Evolutionary conservation across 805 yeast species (phyloP).

Genomic region (Ogataea philodendri): DNA sequence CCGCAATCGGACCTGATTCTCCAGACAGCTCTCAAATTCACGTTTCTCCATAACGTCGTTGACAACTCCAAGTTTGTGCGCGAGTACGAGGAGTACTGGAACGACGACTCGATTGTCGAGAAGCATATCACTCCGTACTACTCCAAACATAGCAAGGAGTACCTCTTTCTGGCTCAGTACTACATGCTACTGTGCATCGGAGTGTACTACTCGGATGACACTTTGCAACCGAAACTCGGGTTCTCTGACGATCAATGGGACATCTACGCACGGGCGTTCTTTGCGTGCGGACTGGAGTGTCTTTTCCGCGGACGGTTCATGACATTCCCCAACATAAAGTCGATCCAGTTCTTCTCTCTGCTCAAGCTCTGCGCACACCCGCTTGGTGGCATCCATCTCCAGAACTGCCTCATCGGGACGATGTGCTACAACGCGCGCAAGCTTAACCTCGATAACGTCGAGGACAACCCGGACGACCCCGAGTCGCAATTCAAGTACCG

Average conservation of each 20-base stretch:
- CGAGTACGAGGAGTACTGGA: conserved; percentile 49
- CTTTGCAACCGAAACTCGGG: conserved; percentile 21
- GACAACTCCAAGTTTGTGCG: conserved; percentile 59
- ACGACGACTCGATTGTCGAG: conserved; percentile 14
- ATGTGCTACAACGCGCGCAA: conserved; percentile 27
- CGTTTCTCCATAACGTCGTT: conserved; percentile 47
- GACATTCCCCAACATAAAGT: conserved; percentile 29
- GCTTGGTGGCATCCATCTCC: conserved; percentile 32
- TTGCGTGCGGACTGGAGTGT: conserved; percentile 34
- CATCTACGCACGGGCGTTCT: conserved; percentile 29
- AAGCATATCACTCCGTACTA: conserved; percentile 30
- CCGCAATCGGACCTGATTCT: conserved; percentile 24
- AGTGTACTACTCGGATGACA: conserved; percentile 28
- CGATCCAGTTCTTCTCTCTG: conserved; percentile 30
- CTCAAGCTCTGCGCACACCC: conserved; percentile 30
- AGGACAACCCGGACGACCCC: conserved; percentile 8
- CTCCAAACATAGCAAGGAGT: conserved; percentile 26
- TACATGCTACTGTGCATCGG: conserved; percentile 34
- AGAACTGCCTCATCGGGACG: conserved; percentile 24
- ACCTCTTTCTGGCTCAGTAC: conserved; percentile 32
- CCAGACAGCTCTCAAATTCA: conserved; percentile 21
- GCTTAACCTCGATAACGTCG: conserved; percentile 23
- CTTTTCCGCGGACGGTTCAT: conserved; percentile 34
- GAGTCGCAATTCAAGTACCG: conserved; percentile 14
- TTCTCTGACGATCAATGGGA: conserved; percentile 29